phyloP scores from a whole-genome alignment of 1,284 basidiomycete genomes.

The Cryptococcus floricola region DNA sequence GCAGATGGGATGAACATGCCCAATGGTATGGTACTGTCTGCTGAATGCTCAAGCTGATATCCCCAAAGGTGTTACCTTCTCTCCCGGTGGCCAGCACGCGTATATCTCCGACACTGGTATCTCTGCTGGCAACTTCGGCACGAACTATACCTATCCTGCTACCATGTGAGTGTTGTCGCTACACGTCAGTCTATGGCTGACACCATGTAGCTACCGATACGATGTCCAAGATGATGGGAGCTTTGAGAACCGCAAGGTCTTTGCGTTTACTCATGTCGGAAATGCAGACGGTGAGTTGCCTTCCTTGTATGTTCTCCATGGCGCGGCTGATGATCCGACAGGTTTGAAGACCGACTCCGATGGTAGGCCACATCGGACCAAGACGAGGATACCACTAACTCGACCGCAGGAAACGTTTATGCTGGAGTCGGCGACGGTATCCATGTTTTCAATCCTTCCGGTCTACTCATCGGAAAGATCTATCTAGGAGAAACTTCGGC shows the following conservation, averaged over 20 bases:
- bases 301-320: background rate
- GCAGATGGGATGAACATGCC: slow-evolving; percentile 60
- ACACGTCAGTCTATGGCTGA: background rate
- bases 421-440: slow-evolving; percentile 68
- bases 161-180: slow-evolving; percentile 57
- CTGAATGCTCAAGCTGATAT: background rate
- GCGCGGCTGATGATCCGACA: background rate
- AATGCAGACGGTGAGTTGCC: slow-evolving; percentile 54
- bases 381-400: no score
- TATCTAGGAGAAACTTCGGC: slow-evolving; percentile 60
- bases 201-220: slow-evolving; percentile 59
- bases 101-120: slow-evolving; percentile 58
- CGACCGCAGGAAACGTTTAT: slow-evolving; percentile 60
- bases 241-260: slow-evolving; percentile 63
- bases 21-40: slow-evolving; percentile 30
- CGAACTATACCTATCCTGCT: slow-evolving; percentile 61
- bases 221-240: slow-evolving; percentile 60
- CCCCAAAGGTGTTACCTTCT: slow-evolving; percentile 64
- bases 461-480: slow-evolving; percentile 69
- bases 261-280: slow-evolving; percentile 66
- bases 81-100: slow-evolving; percentile 60
- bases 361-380: no score
- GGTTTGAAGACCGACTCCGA: slow-evolving; percentile 58
- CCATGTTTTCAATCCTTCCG: slow-evolving; percentile 63
- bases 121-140: slow-evolving; percentile 46